Evolutionary conservation across 306 rosid genomes (phyloP).

Genomic region (Luffa acutangula): DNA sequence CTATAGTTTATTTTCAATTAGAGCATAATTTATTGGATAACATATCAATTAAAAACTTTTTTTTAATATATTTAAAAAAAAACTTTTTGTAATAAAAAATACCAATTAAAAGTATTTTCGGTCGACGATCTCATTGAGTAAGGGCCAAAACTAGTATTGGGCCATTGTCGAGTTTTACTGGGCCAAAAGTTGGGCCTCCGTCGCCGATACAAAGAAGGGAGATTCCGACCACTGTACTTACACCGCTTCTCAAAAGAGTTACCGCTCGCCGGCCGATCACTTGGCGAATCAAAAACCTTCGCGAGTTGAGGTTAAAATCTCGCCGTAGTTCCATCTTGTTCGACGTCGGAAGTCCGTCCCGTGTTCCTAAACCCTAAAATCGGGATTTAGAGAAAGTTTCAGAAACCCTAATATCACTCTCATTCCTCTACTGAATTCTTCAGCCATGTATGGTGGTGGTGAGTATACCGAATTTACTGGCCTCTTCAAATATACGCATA

Average conservation of each 20-base stretch:
- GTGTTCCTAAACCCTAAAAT: not conserved
- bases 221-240: not conserved
- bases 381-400: not conserved
- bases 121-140: no score
- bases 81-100: no score
- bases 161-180: not conserved
- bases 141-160: not conserved
- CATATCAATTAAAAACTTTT: no score
- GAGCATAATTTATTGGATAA: no score
- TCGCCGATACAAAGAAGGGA: not conserved
- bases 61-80: no score
- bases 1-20: no score
- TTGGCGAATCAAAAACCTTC: not conserved
- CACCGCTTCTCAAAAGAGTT: not conserved
- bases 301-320: not conserved
- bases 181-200: not conserved
- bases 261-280: not conserved
- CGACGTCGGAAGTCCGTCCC: not conserved
- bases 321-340: not conserved
- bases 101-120: no score
- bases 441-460: constrained; percentile 94
- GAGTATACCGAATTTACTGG: constrained; percentile 20
- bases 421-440: not conserved
- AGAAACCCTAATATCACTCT: not conserved
- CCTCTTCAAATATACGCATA: not conserved